Base-by-base conservation (phyloP, 495 filamentous ascomycete genomes). In the Penicillium waksmanii region DNA sequence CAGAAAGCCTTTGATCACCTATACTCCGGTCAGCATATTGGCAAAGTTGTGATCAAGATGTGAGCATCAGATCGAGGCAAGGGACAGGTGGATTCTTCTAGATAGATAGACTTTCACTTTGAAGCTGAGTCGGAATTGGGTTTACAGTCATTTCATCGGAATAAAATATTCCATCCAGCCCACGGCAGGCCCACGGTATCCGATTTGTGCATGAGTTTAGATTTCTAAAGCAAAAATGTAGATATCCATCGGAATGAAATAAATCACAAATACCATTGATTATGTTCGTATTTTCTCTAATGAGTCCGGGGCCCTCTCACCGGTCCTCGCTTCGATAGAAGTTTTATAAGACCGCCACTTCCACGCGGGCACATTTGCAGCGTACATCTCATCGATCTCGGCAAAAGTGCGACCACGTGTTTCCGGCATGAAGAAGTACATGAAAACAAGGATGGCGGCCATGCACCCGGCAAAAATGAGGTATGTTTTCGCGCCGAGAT, bases 351-450 rank as follows among this genome's bases (percentile, higher is more conserved):
- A 63, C 18, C 73, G 63, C 74, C 74, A 77, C 51, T 71, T 74
- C 70, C 71, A 68, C 54, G 70, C 68, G 1, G 82, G 79, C 19
- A 84, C 63, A 35, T 70, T 73, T 5, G 75, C 75, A 63, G 77
- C 78, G 54, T 83, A 84, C 73, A 83, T 82, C 71, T 83, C 80
- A 62, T 83, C 73, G 5, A 84, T 78, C 62, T 84, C 80, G 11
- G 77, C 80, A 34, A 83, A 73, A 1, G 80, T 83, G 35, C 82
- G 69, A 52, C 80, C 77, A 6, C 72, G 67, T 0, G 82, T 85
- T 65, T 85, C 82, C 0, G 82, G 81, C 55, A 85, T 67, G 34
- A 69, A 79, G 31, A 85, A 69, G 54, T 74, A 84, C 5, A 78
- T 75, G 67, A 79, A 85, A 1, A 81, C 60, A 25, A 80, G 69